A percentile compares a stretch with the other conserved stretches of the same genome.
Conservation (phyloP, 352 stramenopile genomes). For the Pythium brachiatum region DNA sequence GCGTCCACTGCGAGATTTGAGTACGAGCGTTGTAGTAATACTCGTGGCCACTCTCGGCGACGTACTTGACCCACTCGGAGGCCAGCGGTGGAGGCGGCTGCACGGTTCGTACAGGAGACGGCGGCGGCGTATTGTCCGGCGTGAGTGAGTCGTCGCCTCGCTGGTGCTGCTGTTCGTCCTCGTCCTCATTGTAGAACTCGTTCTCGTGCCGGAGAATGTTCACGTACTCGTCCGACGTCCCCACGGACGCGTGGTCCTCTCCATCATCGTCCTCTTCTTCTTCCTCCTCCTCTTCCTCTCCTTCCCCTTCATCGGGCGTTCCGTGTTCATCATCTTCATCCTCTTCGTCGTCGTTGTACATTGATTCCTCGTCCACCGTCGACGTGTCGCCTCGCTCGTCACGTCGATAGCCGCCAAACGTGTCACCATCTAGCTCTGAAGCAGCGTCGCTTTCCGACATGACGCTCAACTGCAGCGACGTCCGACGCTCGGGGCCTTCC, state of each 20-base stretch:
- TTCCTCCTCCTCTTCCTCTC: background rate
- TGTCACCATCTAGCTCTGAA: background rate
- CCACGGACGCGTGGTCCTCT: slow-evolving; percentile 4
- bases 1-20: slow-evolving; percentile 60
- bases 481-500: background rate
- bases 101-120: slow-evolving; percentile 9
- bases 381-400: slow-evolving; percentile 26
- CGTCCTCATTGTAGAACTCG: background rate
- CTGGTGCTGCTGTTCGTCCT: slow-evolving; percentile 12
- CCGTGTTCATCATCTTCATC: slow-evolving; percentile 1
- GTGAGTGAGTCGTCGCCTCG: slow-evolving; percentile 20
- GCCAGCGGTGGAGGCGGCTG: background rate
- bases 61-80: slow-evolving; percentile 24
- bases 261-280: background rate
- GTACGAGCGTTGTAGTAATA: slow-evolving; percentile 76
- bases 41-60: slow-evolving; percentile 45
- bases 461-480: slow-evolving; percentile 11
- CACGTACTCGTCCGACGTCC: slow-evolving; percentile 24
- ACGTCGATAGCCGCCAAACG: background rate
- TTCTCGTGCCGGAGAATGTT: slow-evolving; percentile 8
- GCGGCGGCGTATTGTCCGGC: slow-evolving; percentile 22
- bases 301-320: slow-evolving; percentile 7
- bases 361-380: slow-evolving; percentile 25
- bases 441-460: slow-evolving; percentile 7
- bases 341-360: slow-evolving; percentile 23